Percentiles rank a stretch among this genome's conserved stretches.
Evolutionary conservation across 805 yeast species (phyloP).

Genomic region (Metschnikowia anglica): DNA sequence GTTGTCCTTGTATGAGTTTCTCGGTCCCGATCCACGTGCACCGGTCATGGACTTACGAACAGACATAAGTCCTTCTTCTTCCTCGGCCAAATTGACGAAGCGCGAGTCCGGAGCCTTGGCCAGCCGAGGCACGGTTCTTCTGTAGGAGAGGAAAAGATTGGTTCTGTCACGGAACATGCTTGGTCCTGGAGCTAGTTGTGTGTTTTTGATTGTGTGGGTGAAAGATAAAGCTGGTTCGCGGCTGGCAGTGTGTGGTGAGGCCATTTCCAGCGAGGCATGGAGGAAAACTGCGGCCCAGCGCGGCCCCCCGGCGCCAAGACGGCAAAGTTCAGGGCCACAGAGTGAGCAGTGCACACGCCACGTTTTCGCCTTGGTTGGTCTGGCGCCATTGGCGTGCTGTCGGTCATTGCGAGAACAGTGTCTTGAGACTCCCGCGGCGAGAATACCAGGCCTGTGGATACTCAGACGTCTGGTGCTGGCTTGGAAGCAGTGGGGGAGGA

Average conservation of each 20-base stretch:
- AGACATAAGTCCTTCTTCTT: conserved; percentile 59
- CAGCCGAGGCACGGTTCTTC: conserved; percentile 82
- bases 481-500: no score
- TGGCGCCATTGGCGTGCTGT: no score
- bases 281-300: no score
- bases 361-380: no score
- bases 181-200: neutral
- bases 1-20: conserved; percentile 13
- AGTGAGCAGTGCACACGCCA: no score
- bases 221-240: neutral
- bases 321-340: no score
- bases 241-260: neutral
- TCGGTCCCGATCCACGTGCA: conserved; percentile 1
- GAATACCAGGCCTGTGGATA: no score
- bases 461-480: no score
- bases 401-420: no score
- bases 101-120: conserved; percentile 23
- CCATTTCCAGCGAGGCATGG: no score
- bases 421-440: no score
- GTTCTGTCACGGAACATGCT: conserved; percentile 91
- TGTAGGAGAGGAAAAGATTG: conserved; percentile 82
- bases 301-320: no score
- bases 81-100: conserved; percentile 46
- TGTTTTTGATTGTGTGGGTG: neutral
- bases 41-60: conserved; percentile 20